These are phyloP conservation scores for Musa beccarii DNA, from an alignment of 176 grass and related monocot species.

Conservation along the genomic window DNA sequence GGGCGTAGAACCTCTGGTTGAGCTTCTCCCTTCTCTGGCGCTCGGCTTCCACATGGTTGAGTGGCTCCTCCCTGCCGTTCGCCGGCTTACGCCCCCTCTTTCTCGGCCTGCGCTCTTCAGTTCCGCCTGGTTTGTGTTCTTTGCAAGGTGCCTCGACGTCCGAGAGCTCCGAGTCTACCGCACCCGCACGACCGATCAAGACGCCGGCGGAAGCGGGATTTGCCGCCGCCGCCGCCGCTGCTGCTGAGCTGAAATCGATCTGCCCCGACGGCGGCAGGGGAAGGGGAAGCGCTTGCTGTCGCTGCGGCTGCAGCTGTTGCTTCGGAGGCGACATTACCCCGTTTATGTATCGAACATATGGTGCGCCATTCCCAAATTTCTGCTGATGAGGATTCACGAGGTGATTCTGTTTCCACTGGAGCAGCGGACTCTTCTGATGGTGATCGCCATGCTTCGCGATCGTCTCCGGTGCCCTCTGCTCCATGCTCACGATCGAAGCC, in stretches of 20 bases:
- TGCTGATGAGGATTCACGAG: neutral
- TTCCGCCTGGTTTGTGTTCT: neutral
- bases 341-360: neutral
- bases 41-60: constrained; percentile 21
- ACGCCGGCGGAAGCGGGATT: neutral
- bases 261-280: constrained; percentile 3
- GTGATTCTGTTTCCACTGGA: constrained; percentile 6
- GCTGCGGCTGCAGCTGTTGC: neutral
- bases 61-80: constrained; percentile 16
- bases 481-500: neutral
- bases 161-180: constrained; percentile 8
- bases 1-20: constrained; percentile 19
- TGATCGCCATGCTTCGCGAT: neutral
- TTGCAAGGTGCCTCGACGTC: constrained; percentile 9
- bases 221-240: neutral
- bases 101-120: constrained; percentile 7
- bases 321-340: neutral
- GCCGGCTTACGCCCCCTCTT: constrained; percentile 21
- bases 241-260: constrained; percentile 6
- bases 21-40: constrained; percentile 23
- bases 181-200: neutral
- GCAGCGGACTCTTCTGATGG: neutral
- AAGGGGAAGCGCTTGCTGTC: neutral
- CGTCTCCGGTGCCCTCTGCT: neutral
- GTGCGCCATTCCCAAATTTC: neutral